These are phyloP conservation scores for Salmacisia buchloeana DNA, from an alignment of 1,284 basidiomycete genomes.

Conservation along the genomic window DNA sequence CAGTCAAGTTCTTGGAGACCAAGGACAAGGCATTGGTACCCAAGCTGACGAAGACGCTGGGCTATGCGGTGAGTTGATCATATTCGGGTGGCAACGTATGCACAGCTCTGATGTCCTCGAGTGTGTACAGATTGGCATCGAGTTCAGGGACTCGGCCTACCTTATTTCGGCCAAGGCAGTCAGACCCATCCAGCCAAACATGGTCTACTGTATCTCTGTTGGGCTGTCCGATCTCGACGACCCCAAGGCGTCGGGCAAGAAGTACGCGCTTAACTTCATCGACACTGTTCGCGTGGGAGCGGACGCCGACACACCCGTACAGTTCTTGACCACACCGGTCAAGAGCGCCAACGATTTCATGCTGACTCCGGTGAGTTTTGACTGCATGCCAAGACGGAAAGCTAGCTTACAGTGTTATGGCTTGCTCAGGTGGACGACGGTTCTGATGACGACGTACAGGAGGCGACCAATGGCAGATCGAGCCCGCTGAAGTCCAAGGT, in stretches of 20 bases:
- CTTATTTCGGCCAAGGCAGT: constrained; percentile 74
- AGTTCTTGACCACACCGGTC: constrained; percentile 70
- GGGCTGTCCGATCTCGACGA: constrained; percentile 74
- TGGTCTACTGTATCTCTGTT: constrained; percentile 77
- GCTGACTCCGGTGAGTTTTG: constrained; percentile 1
- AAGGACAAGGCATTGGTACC: constrained; percentile 77
- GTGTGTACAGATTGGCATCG: constrained; percentile 54
- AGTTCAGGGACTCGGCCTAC: constrained; percentile 85
- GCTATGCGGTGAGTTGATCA: constrained; percentile 71
- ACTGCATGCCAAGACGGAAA: too few relatives aligned
- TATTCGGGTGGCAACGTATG: constrained; percentile 21
- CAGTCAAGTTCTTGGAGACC: constrained; percentile 66
- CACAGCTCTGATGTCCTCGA: not conserved
- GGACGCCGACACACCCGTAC: constrained; percentile 59
- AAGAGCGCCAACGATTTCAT: constrained; percentile 18
- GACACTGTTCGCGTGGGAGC: constrained; percentile 72
- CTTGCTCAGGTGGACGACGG: constrained; percentile 2
- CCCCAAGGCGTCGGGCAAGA: constrained; percentile 63
- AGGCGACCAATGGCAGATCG: not conserved
- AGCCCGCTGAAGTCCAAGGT: constrained; percentile 19
- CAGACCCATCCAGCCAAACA: constrained; percentile 67
- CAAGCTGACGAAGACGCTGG: constrained; percentile 80
- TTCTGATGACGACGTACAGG: constrained; percentile 30
- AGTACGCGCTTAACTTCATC: constrained; percentile 82
- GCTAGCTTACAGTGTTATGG: too few relatives aligned